Evolutionary conservation across 208 protist species (phyloP).

Genomic region (Trypanosoma rangeli): DNA sequence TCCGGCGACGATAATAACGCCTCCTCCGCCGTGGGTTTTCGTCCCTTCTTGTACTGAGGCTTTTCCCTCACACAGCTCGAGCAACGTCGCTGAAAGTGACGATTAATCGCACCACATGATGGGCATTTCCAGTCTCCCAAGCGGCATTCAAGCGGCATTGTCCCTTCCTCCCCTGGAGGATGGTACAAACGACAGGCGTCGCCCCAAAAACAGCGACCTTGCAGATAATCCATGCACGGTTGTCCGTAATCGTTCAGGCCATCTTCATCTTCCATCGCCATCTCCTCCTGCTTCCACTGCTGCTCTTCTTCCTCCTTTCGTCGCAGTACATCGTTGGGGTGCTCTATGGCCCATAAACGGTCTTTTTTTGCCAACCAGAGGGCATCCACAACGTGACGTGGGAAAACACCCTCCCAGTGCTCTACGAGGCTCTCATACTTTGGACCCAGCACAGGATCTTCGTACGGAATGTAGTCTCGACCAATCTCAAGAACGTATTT

Average conservation of each 20-base stretch:
- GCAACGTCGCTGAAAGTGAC: conserved; percentile 89
- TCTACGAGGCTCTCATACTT: conserved; percentile 91
- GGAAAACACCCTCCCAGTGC: conserved; percentile 90
- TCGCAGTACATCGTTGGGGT: conserved; percentile 62
- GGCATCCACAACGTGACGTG: conserved; percentile 80
- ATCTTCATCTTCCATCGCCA: conserved; percentile 74
- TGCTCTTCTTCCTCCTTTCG: conserved; percentile 77
- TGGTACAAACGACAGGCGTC: conserved; percentile 77
- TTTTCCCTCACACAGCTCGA: conserved; percentile 90
- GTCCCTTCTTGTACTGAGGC: conserved; percentile 86
- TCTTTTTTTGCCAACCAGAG: conserved; percentile 88
- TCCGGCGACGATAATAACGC: conserved; percentile 72
- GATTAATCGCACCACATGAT: conserved; percentile 89
- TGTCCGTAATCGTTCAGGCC: conserved; percentile 90
- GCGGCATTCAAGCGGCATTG: conserved; percentile 82
- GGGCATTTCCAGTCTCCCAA: conserved; percentile 92
- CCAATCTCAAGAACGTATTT: conserved; percentile 90
- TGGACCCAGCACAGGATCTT: conserved; percentile 67
- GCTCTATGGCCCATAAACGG: conserved; percentile 77
- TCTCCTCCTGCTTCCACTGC: conserved; percentile 78
- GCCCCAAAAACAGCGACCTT: conserved; percentile 85
- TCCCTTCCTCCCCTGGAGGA: conserved; percentile 85
- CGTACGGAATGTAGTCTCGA: conserved; percentile 88
- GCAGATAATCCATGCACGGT: conserved; percentile 92
- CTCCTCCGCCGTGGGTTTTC: conserved; percentile 60